These are phyloP conservation scores for Mycena belliarum DNA, from an alignment of 768 basidiomycete species.

Conservation along the genomic window DNA sequence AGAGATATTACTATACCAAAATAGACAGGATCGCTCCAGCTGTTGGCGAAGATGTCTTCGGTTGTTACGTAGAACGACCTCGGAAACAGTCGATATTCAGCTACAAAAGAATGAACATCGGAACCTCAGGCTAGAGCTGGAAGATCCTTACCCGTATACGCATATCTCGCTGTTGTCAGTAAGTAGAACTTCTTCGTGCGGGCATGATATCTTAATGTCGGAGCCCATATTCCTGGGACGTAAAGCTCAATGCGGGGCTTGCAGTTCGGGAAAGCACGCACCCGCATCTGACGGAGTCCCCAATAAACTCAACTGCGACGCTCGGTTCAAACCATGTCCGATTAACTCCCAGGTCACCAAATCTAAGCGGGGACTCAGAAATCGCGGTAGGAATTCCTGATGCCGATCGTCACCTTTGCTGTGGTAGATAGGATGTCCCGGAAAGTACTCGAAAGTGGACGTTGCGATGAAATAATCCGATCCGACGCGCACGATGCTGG, in stretches of 20 bases:
- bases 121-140: not conserved
- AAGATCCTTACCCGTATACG: slow-evolving; percentile 35
- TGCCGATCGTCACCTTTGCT: slow-evolving; percentile 30
- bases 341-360: slow-evolving; percentile 38
- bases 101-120: slow-evolving; percentile 20
- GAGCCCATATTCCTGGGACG: slow-evolving; percentile 36
- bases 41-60: slow-evolving; percentile 37
- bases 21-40: slow-evolving; percentile 44
- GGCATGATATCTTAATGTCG: slow-evolving; percentile 36
- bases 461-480: slow-evolving; percentile 41
- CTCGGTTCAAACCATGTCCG: slow-evolving; percentile 38
- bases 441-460: slow-evolving; percentile 42
- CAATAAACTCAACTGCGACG: slow-evolving; percentile 36
- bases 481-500: slow-evolving; percentile 39
- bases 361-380: slow-evolving; percentile 14
- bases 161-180: slow-evolving; percentile 38
- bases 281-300: slow-evolving; percentile 42
- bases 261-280: slow-evolving; percentile 8
- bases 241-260: not conserved
- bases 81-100: slow-evolving; percentile 39
- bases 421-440: slow-evolving; percentile 44
- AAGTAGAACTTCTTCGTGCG: slow-evolving; percentile 35
- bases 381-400: not conserved
- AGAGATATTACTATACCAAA: slow-evolving; percentile 32
- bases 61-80: slow-evolving; percentile 42